phyloP scores from a whole-genome alignment of 2,329 filamentous ascomycete genomes.

The Ophiostoma perfectum region DNA sequence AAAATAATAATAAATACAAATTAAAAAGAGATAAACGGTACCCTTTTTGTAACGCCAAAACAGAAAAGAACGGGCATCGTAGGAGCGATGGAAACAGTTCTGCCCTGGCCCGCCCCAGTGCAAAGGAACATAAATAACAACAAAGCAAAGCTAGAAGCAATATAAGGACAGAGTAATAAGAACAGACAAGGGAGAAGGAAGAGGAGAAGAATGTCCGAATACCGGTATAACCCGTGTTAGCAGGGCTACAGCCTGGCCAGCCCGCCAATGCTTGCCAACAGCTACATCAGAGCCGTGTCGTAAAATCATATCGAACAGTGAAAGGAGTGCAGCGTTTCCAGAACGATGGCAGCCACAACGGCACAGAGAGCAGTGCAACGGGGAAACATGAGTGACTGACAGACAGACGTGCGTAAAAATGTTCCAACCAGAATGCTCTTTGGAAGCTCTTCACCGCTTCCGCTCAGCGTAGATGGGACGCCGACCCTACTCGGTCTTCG shows the following conservation, averaged over 20 bases:
- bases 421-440: no score
- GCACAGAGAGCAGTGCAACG: no score
- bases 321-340: no score
- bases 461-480: background rate
- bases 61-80: background rate
- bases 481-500: background rate
- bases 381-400: no score
- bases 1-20: slow-evolving; percentile 10
- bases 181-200: slow-evolving; percentile 10
- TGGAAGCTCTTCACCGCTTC: background rate
- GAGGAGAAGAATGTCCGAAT: background rate
- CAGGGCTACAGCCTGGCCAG: background rate
- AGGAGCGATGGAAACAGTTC: background rate
- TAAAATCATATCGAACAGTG: background rate
- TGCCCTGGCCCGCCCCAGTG: background rate
- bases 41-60: slow-evolving; percentile 9
- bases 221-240: background rate
- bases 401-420: background rate
- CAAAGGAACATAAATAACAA: background rate
- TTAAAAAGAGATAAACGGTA: background rate
- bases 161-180: background rate
- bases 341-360: no score
- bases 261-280: background rate
- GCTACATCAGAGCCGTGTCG: background rate
- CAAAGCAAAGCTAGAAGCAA: background rate